Conservation (phyloP, 345 rosid genomes). For the Excoecaria agallocha region DNA sequence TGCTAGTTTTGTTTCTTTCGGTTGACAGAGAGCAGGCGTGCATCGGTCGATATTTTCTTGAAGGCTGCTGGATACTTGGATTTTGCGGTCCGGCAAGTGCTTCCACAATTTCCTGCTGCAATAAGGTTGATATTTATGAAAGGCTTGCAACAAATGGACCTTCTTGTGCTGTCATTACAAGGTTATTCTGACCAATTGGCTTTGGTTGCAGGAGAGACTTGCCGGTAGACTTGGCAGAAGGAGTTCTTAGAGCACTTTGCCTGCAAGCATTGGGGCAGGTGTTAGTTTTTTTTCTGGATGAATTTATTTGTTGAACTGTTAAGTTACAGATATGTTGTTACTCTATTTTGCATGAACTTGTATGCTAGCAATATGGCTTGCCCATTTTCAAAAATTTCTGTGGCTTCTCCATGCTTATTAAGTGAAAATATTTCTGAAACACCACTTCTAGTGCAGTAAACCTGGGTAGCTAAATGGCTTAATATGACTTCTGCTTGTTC, state of each 20-base stretch:
- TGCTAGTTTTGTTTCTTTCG: slow-evolving; percentile 15
- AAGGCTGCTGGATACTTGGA: slow-evolving; percentile 98
- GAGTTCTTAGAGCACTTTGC: slow-evolving; percentile 87
- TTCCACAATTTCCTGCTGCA: slow-evolving; percentile 76
- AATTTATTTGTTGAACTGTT: slow-evolving; percentile 13
- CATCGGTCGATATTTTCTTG: slow-evolving; percentile 84
- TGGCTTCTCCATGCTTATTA: neutral
- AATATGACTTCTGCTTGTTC: no score
- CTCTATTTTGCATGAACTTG: neutral
- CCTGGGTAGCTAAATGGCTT: no score
- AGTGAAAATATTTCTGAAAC: neutral
- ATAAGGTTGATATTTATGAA: slow-evolving; percentile 52
- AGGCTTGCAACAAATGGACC: slow-evolving; percentile 6
- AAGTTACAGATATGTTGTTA: neutral
- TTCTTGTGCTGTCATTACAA: slow-evolving; percentile 9
- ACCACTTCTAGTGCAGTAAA: no score
- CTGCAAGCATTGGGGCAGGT: slow-evolving; percentile 98
- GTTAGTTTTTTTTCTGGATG: slow-evolving; percentile 21
- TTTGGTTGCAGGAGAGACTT: slow-evolving; percentile 64
- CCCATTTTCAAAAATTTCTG: neutral
- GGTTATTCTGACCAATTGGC: slow-evolving; percentile 9
- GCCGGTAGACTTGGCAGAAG: slow-evolving; percentile 92
- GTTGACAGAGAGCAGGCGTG: slow-evolving; percentile 72
- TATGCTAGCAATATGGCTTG: neutral
- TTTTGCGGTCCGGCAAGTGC: slow-evolving; percentile 84